Evolutionary conservation across 176 grass and related monocot genomes (phyloP).

Genomic region (Carex pumila): DNA sequence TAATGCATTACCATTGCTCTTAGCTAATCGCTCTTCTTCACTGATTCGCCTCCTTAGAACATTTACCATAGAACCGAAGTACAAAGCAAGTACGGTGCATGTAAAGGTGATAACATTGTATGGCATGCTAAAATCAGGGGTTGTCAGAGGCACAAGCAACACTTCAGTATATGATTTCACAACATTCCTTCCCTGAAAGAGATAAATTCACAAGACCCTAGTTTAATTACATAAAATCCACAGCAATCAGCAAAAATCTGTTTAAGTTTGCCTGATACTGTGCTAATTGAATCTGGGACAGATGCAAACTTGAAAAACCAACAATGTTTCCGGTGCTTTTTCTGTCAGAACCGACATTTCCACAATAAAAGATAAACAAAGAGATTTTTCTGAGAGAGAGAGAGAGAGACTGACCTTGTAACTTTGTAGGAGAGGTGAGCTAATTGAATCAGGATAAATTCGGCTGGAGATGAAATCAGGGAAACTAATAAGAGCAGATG

Average conservation of each 20-base stretch:
- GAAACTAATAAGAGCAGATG: slow-evolving; percentile 92
- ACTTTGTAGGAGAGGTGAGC: slow-evolving; percentile 54
- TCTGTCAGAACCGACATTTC: background rate
- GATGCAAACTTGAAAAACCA: background rate
- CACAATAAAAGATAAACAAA: background rate
- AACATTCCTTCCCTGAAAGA: slow-evolving; percentile 57
- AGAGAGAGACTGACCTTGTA: slow-evolving; percentile 48
- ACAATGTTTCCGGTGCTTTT: background rate
- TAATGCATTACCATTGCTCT: slow-evolving; percentile 44
- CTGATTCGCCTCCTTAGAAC: slow-evolving; percentile 69
- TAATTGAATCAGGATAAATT: slow-evolving; percentile 42
- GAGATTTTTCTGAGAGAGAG: background rate
- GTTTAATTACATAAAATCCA: background rate
- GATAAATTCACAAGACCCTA: background rate
- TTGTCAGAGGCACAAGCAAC: slow-evolving; percentile 91
- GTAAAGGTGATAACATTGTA: slow-evolving; percentile 99
- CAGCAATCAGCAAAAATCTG: background rate
- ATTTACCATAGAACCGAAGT: slow-evolving; percentile 91
- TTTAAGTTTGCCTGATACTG: background rate
- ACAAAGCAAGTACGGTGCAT: slow-evolving; percentile 88
- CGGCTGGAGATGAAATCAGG: slow-evolving; percentile 70
- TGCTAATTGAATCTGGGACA: background rate
- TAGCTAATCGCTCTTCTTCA: slow-evolving; percentile 73
- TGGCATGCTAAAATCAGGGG: slow-evolving; percentile 99
- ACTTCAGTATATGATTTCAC: slow-evolving; percentile 92